Evolutionary conservation across 164 flowering plant species (phyloP).

Genomic region (Saururus chinensis): DNA sequence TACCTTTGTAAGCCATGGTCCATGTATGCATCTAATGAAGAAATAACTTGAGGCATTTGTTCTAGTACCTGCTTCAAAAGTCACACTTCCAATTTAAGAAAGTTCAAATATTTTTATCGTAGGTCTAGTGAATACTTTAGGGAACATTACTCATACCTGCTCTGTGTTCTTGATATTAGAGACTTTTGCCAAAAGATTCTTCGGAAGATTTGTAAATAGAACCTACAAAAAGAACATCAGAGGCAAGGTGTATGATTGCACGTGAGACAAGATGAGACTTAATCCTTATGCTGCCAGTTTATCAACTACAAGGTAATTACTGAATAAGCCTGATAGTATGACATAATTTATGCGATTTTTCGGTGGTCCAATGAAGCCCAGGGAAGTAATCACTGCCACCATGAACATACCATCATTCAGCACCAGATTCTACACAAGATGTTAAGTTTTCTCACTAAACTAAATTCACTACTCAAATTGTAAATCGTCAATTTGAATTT

Average conservation of each 20-base stretch:
- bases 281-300: no score
- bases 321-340: no score
- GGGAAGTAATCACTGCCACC: no score
- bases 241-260: background rate
- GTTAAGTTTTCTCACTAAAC: no score
- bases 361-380: no score
- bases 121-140: background rate
- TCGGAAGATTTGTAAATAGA: constrained; percentile 60
- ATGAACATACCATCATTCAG: no score
- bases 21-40: constrained; percentile 71
- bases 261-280: background rate
- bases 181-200: constrained; percentile 61
- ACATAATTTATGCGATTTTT: no score
- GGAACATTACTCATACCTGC: constrained; percentile 35
- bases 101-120: background rate
- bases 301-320: background rate
- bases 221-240: constrained; percentile 33
- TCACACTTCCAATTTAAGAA: background rate
- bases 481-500: no score
- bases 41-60: constrained; percentile 73
- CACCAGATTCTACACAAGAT: no score
- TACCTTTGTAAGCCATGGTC: constrained; percentile 75
- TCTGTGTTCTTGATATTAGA: constrained; percentile 64
- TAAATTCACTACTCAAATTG: no score
- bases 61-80: constrained; percentile 47